These are phyloP conservation scores for Pseudohyphozyma bogoriensis DNA, from an alignment of 768 basidiomycete species.

Conservation along the genomic window DNA sequence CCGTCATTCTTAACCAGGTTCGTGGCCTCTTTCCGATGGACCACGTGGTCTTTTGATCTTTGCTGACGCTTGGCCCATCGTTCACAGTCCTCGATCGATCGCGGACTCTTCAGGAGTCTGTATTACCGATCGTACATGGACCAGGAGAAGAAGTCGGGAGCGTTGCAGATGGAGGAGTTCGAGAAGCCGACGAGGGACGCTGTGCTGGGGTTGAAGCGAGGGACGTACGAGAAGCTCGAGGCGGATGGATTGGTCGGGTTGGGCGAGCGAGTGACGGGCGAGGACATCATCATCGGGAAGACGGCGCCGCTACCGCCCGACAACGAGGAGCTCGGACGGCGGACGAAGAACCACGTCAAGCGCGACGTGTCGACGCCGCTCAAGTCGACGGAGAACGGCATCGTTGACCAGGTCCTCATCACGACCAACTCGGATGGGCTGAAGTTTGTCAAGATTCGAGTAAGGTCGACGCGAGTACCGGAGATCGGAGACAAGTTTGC, in stretches of 20 bases:
- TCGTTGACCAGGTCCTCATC: conserved; percentile 92
- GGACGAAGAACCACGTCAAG: conserved; percentile 83
- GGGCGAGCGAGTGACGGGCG: conserved; percentile 85
- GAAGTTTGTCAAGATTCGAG: conserved; percentile 96
- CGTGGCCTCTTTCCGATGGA: conserved; percentile 97
- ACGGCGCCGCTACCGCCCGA: conserved; percentile 94
- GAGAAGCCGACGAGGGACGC: conserved; percentile 89
- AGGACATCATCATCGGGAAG: conserved; percentile 99
- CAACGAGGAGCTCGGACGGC: conserved; percentile 91
- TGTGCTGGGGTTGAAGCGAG: conserved; percentile 92
- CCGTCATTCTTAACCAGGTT: conserved; percentile 99
- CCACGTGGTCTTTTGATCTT: conserved; percentile 90
- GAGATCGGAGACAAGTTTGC: conserved; percentile 99
- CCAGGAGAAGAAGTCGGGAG: conserved; percentile 89
- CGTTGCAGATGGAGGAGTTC: conserved; percentile 86
- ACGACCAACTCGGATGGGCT: conserved; percentile 93
- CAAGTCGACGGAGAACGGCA: conserved; percentile 95
- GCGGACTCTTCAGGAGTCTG: conserved; percentile 94
- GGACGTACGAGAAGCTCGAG: conserved; percentile 96
- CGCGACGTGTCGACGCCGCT: conserved; percentile 95
- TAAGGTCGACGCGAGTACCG: conserved; percentile 88
- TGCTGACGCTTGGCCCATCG: conserved; percentile 86
- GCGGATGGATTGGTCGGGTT: conserved; percentile 92
- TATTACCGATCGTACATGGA: conserved; percentile 99
- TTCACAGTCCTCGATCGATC: conserved; percentile 86